Conservation (phyloP, 139 green algal genomes). For the Pseudopediastrum boryanum region DNA sequence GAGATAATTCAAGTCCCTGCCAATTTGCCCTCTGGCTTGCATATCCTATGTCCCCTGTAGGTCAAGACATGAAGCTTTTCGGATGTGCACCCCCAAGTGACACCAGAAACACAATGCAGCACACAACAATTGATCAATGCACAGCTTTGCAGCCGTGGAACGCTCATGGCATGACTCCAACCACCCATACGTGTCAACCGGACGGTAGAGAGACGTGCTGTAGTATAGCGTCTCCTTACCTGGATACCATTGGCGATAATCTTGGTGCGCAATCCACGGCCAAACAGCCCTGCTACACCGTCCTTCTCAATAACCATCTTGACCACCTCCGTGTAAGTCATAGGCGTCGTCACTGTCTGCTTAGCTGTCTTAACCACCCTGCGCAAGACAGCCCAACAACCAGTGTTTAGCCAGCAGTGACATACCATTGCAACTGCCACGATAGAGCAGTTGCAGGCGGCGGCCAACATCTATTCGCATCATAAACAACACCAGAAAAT, state of each 20-base stretch:
- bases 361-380: slow-evolving; percentile 92
- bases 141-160: background rate
- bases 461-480: too few relatives aligned
- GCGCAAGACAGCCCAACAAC: too few relatives aligned
- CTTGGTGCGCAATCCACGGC: slow-evolving; percentile 87
- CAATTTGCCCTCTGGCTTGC: too few relatives aligned
- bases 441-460: too few relatives aligned
- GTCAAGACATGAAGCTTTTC: background rate
- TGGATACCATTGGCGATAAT: slow-evolving; percentile 87
- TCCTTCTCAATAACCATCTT: slow-evolving; percentile 81
- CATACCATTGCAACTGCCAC: too few relatives aligned
- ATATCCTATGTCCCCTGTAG: background rate
- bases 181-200: too few relatives aligned
- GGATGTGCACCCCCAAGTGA: too few relatives aligned
- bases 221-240: background rate
- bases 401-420: too few relatives aligned
- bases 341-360: slow-evolving; percentile 75
- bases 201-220: background rate
- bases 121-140: too few relatives aligned
- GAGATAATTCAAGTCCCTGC: too few relatives aligned
- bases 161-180: background rate
- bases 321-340: slow-evolving; percentile 80
- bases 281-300: slow-evolving; percentile 82
- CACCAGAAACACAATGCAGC: too few relatives aligned
- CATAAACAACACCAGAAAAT: too few relatives aligned